phyloP scores from a whole-genome alignment of 441 rosid species.

The Arabidopsis lyrata region DNA sequence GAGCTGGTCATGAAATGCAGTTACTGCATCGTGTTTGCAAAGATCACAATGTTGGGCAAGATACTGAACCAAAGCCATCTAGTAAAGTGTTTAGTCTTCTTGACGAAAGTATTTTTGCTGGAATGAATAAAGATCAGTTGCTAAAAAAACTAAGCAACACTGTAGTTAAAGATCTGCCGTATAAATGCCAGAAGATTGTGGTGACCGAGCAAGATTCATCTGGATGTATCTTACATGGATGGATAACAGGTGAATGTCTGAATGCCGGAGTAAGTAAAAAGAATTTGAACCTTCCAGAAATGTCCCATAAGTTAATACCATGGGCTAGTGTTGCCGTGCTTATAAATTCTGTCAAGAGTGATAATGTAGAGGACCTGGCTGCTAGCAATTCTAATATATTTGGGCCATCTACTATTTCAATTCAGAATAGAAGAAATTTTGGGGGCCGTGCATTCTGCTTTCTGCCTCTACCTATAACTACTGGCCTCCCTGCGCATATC shows the following conservation, averaged over 20 bases:
- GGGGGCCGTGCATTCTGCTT: constrained; percentile 99
- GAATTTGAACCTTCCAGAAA: constrained; percentile 53
- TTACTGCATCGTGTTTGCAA: constrained; percentile 81
- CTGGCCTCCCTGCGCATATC: constrained; percentile 94
- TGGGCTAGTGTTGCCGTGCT: constrained; percentile 98
- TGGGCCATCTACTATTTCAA: constrained; percentile 60
- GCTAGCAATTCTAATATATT: constrained; percentile 54
- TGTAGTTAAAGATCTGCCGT: constrained; percentile 65
- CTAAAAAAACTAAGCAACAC: constrained; percentile 75
- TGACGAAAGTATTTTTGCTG: constrained; percentile 64
- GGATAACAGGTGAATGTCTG: constrained; percentile 94
- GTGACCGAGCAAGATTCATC: constrained; percentile 81
- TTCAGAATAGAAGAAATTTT: constrained; percentile 60
- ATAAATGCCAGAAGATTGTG: constrained; percentile 82
- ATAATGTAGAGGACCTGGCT: constrained; percentile 42
- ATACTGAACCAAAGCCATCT: constrained; percentile 54
- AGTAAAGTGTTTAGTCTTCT: constrained; percentile 69
- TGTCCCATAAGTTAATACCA: constrained; percentile 82
- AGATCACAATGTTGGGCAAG: constrained; percentile 63
- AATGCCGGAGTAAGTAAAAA: constrained; percentile 61
- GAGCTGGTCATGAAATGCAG: constrained; percentile 79
- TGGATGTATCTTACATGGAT: constrained; percentile 73
- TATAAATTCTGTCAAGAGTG: constrained; percentile 67
- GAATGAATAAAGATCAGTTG: constrained; percentile 83
- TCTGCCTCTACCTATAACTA: constrained; percentile 89